Evolutionary conservation across 148 eudicot genomes (phyloP).

Genomic region (Rhododendron williamsianum): DNA sequence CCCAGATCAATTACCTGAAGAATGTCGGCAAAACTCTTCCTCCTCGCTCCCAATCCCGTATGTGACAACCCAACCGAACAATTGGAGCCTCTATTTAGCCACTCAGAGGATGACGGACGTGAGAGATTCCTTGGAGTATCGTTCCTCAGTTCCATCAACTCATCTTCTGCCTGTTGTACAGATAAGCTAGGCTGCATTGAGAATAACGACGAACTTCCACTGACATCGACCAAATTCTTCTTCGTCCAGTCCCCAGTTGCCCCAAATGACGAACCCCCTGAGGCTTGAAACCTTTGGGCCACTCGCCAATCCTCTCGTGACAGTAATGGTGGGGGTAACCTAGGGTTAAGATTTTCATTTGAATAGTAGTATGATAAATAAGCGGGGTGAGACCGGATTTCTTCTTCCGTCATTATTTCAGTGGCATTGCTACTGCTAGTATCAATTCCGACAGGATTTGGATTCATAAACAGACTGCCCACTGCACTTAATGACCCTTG

Average conservation of each 20-base stretch:
- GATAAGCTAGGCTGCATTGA: conserved; percentile 37
- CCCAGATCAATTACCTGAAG: conserved; percentile 42
- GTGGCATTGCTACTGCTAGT: conserved; percentile 12
- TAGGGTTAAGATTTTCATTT: conserved; percentile 43
- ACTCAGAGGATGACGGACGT: conserved; percentile 30
- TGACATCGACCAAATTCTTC: conserved; percentile 17
- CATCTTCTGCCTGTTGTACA: conserved; percentile 27
- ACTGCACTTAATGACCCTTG: conserved; percentile 50
- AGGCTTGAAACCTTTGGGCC: conserved; percentile 42
- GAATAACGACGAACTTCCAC: conserved; percentile 31
- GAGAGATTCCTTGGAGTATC: conserved; percentile 23
- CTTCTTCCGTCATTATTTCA: conserved; percentile 40
- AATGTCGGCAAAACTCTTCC: conserved; percentile 70
- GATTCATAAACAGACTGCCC: conserved; percentile 28
- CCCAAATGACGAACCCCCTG: conserved; percentile 29
- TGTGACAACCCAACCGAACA: conserved; percentile 21
- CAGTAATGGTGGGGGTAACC: conserved; percentile 52
- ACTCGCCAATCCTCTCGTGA: conserved; percentile 64
- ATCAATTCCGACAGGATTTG: conserved; percentile 12
- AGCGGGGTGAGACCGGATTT: conserved; percentile 54
- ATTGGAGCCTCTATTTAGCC: conserved; percentile 22
- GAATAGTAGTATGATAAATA: conserved; percentile 57
- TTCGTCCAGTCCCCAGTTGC: conserved; percentile 28
- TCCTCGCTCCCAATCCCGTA: conserved; percentile 44
- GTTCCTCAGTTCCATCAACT: conserved; percentile 30